Evolutionary conservation across 768 basidiomycete genomes (phyloP).

Genomic region (Suillus alpinus): DNA sequence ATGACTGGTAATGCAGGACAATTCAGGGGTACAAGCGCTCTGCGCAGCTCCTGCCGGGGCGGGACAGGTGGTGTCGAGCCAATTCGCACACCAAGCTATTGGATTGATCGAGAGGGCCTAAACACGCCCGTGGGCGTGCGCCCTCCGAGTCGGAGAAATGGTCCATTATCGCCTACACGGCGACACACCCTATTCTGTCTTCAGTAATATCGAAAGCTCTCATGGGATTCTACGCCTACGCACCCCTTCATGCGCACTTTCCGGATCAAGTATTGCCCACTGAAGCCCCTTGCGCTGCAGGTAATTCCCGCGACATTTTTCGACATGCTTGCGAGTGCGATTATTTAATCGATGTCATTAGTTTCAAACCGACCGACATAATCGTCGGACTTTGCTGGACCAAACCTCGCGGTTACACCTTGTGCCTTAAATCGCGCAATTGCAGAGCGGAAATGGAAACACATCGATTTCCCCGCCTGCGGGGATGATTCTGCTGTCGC

Average conservation of each 20-base stretch:
- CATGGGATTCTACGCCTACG: conserved; percentile 36
- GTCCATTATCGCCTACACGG: conserved; percentile 31
- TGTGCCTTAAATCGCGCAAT: conserved; percentile 53
- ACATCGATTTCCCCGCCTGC: conserved; percentile 12
- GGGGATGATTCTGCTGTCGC: conserved; percentile 18
- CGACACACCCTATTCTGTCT: conserved; percentile 33
- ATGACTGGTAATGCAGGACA: conserved; percentile 3
- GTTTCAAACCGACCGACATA: conserved; percentile 57
- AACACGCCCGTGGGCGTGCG: conserved; percentile 16
- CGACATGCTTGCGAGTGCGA: conserved; percentile 65
- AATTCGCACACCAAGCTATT: conserved; percentile 21
- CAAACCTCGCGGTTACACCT: conserved; percentile 61
- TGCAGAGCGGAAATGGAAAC: conserved; percentile 24
- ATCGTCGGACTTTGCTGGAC: conserved; percentile 69
- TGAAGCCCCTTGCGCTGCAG: conserved; percentile 38
- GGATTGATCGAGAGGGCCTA: conserved; percentile 16
- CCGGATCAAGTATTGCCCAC: conserved; percentile 61
- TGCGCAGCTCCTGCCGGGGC: conserved; percentile 21
- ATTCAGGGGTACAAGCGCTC: conserved; percentile 13
- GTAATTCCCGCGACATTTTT: conserved; percentile 62
- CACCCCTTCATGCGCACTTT: conserved; percentile 43
- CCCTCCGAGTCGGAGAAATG: conserved; percentile 28
- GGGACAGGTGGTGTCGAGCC: conserved; percentile 21
- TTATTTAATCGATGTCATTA: conserved; percentile 55
- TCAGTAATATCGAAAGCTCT: conserved; percentile 41